Percentiles rank a stretch among this genome's conserved stretches.
Conservation (phyloP, 108 stramenopile species). For the Licmophora abbreviata region DNA sequence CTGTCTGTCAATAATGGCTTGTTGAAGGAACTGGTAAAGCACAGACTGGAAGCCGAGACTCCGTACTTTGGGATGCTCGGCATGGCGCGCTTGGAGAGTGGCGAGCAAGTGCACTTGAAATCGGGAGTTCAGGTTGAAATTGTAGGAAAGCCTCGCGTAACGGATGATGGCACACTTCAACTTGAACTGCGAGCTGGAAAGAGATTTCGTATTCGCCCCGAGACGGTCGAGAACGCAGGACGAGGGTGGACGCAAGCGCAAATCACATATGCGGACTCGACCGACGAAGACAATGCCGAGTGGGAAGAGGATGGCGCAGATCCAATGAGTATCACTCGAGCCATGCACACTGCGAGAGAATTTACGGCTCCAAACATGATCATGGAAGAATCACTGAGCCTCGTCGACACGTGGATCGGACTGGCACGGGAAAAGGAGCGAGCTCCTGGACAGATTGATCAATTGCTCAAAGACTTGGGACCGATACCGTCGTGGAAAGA, state of each 20-base stretch:
- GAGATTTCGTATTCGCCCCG: conserved; percentile 28
- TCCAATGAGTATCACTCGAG: conserved; percentile 38
- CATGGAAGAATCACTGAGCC: conserved; percentile 24
- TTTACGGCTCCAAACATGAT: conserved; percentile 49
- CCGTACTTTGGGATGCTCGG: conserved; percentile 63
- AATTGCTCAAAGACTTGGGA: conserved; percentile 38
- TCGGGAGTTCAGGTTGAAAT: conserved; percentile 59
- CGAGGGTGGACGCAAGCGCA: conserved; percentile 56
- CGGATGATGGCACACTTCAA: conserved; percentile 26
- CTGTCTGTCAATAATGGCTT: conserved; percentile 47
- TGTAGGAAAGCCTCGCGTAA: conserved; percentile 9
- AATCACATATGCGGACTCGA: conserved; percentile 44
- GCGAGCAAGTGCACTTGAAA: conserved; percentile 34
- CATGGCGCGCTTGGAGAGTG: conserved; percentile 28
- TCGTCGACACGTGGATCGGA: conserved; percentile 63
- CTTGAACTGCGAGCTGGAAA: conserved; percentile 32
- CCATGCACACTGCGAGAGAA: conserved; percentile 36
- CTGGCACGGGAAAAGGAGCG: conserved; percentile 53
- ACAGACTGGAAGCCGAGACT: conserved; percentile 33
- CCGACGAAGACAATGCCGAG: conserved; percentile 35
- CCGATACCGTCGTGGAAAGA: conserved; percentile 46
- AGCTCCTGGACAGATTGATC: conserved; percentile 43
- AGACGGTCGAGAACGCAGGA: conserved; percentile 35
- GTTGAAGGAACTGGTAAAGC: conserved; percentile 41
- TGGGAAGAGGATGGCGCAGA: conserved; percentile 21